These are phyloP conservation scores for Thalassia testudinum DNA, from an alignment of 116 monocot genomes.

Conservation along the genomic window DNA sequence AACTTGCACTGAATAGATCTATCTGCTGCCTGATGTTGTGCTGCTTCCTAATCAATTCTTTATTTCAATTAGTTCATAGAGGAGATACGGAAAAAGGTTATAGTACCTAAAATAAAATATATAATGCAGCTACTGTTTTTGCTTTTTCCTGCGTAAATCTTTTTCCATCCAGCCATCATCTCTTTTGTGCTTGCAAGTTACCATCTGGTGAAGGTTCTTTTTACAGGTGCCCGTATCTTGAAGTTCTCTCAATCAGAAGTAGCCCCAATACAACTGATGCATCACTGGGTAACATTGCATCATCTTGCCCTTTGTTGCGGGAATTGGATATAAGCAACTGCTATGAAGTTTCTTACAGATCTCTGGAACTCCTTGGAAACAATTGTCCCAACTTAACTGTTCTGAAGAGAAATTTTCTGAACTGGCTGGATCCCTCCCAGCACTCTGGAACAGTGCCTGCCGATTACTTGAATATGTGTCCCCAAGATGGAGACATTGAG, in stretches of 20 bases:
- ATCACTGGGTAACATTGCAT: conserved; percentile 47
- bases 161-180: too few species aligned
- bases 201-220: neutral
- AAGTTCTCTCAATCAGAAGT: conserved; percentile 59
- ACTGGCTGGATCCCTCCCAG: conserved; percentile 94
- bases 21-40: too few species aligned
- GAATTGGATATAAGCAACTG: conserved; percentile 84
- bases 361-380: conserved; percentile 55
- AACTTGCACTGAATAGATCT: too few species aligned
- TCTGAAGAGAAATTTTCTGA: conserved; percentile 69
- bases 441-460: conserved; percentile 67
- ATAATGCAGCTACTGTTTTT: too few species aligned
- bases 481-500: conserved; percentile 81
- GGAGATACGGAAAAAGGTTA: too few species aligned
- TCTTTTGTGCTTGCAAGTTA: too few species aligned
- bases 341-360: conserved; percentile 68
- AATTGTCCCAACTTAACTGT: conserved; percentile 42
- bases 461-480: conserved; percentile 51
- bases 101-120: neutral
- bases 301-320: conserved; percentile 29
- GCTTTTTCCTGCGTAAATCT: too few species aligned
- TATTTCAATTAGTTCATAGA: too few species aligned
- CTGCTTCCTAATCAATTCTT: too few species aligned
- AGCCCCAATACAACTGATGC: conserved; percentile 43
- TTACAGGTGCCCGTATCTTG: conserved; percentile 46